phyloP scores from a whole-genome alignment of 331 rosid species.

The Rhamnella rubrinervis region DNA sequence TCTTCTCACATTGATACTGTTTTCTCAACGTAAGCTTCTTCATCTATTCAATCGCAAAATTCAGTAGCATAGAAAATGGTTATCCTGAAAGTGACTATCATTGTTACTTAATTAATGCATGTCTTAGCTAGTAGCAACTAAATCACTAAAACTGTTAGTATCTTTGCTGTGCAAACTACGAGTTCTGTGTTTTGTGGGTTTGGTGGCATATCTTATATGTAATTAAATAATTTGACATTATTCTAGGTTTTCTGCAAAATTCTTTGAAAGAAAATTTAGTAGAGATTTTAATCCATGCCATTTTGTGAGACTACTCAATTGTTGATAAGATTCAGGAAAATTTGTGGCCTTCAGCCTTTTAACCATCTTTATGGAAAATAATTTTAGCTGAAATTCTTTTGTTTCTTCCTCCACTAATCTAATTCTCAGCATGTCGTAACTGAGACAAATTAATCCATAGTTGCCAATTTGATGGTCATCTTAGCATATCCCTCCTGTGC shows the following conservation, averaged over 20 bases:
- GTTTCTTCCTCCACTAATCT: slow-evolving; percentile 1
- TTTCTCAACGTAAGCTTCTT: slow-evolving; percentile 79
- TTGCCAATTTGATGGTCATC: slow-evolving; percentile 6
- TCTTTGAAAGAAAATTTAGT: not conserved
- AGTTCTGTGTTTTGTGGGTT: not conserved
- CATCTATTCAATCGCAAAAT: slow-evolving; percentile 24
- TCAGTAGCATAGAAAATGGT: not conserved
- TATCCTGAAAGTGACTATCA: not conserved
- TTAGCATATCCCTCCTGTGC: not conserved
- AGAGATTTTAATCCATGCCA: not conserved
- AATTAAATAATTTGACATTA: not conserved
- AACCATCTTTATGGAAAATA: not conserved
- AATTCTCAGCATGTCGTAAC: slow-evolving; percentile 2
- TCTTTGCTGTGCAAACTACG: not conserved
- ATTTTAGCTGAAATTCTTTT: not conserved
- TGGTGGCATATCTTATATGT: not conserved
- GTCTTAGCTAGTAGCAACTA: not conserved
- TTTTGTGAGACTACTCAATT: not conserved
- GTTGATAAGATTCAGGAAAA: not conserved
- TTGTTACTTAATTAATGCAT: not conserved
- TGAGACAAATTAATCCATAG: not conserved
- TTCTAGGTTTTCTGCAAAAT: not conserved
- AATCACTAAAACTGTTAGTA: not conserved
- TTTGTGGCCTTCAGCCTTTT: not conserved
- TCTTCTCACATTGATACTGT: slow-evolving; percentile 96